Percentiles rank a stretch among this genome's conserved stretches.
Evolutionary conservation across 176 grass and related monocot genomes (phyloP).

Genomic region (Avena sativa): DNA sequence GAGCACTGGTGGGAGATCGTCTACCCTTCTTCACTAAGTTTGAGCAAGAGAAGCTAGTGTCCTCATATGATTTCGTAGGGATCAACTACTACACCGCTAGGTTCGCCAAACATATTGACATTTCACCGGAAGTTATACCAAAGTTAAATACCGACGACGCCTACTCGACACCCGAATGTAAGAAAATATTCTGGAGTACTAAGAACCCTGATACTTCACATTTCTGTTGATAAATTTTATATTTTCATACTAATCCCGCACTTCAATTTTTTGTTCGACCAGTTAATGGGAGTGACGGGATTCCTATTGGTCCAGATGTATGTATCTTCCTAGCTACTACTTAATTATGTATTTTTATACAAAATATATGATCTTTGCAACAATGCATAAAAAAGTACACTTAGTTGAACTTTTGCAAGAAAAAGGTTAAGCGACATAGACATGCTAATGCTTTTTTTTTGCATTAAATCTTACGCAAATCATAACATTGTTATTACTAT

Average conservation of each 20-base stretch:
- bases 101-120: neutral
- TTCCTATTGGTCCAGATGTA: conserved; percentile 2
- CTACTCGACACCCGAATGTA: neutral
- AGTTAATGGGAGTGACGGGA: neutral
- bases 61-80: conserved; percentile 21
- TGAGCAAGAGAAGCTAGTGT: neutral
- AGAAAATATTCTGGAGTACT: neutral
- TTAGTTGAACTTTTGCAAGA: neutral
- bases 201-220: neutral
- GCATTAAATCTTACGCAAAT: neutral
- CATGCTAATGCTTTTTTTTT: neutral
- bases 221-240: neutral
- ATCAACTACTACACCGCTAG: conserved; percentile 38
- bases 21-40: neutral
- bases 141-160: neutral
- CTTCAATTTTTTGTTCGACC: neutral
- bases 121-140: neutral
- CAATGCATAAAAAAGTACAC: neutral
- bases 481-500: neutral
- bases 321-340: neutral
- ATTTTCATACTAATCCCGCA: neutral
- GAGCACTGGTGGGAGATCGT: neutral
- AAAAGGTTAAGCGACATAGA: neutral
- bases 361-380: neutral
- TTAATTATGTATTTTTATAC: neutral